These are phyloP conservation scores for Apiotrichum domesticum DNA, from an alignment of 1,284 basidiomycete species.

Conservation along the genomic window DNA sequence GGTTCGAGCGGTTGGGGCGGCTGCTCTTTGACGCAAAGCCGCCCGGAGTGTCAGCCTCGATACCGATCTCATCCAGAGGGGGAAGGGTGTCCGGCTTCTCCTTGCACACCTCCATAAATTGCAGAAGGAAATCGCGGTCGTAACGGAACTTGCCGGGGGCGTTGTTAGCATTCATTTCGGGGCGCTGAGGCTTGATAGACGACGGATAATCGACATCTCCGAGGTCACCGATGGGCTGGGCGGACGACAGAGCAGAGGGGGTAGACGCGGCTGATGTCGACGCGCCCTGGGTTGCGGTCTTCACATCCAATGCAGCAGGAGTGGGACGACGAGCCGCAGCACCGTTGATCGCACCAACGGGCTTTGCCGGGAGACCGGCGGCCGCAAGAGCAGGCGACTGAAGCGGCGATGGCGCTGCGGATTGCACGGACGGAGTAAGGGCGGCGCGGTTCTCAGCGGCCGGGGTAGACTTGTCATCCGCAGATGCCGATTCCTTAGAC, in stretches of 20 bases:
- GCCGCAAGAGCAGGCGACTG: slow-evolving; percentile 39
- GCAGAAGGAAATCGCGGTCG: slow-evolving; percentile 93
- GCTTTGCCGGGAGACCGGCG: slow-evolving; percentile 45
- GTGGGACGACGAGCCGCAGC: slow-evolving; percentile 30
- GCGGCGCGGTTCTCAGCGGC: slow-evolving; percentile 24
- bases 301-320: slow-evolving; percentile 67
- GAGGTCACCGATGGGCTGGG: slow-evolving; percentile 77
- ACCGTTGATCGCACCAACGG: slow-evolving; percentile 34
- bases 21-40: slow-evolving; percentile 29
- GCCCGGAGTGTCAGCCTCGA: slow-evolving; percentile 65
- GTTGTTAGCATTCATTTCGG: slow-evolving; percentile 77
- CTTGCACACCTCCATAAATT: slow-evolving; percentile 93
- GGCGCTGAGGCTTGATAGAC: slow-evolving; percentile 71
- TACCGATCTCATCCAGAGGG: slow-evolving; percentile 82
- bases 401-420: slow-evolving; percentile 31
- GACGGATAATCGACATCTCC: slow-evolving; percentile 73
- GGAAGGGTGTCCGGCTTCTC: slow-evolving; percentile 90
- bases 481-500: slow-evolving; percentile 47
- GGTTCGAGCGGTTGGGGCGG: slow-evolving; percentile 23
- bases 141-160: slow-evolving; percentile 89
- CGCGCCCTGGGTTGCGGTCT: slow-evolving; percentile 43
- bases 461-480: slow-evolving; percentile 48
- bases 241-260: slow-evolving; percentile 64
- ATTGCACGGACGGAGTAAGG: slow-evolving; percentile 26
- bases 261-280: slow-evolving; percentile 21